Evolutionary conservation across 352 stramenopile species (phyloP).

Genomic region (Phytophthora agathidicida): DNA sequence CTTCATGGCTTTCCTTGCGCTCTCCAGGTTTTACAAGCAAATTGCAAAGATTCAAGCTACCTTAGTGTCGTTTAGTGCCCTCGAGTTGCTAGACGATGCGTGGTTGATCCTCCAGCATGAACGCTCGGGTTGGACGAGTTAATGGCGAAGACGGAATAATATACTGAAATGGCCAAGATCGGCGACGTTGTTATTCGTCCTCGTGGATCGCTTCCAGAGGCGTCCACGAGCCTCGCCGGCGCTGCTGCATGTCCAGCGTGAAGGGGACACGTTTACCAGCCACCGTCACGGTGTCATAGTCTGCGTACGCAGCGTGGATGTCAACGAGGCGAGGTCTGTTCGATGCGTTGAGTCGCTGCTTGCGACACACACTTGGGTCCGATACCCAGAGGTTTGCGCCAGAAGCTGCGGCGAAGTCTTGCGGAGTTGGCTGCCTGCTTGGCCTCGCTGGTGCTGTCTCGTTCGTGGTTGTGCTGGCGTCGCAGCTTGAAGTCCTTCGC

Average conservation of each 20-base stretch:
- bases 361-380: conserved; percentile 52
- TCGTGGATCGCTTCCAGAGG: conserved; percentile 50
- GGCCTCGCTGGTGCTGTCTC: conserved; percentile 16
- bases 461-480: conserved; percentile 7
- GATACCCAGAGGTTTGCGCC: conserved; percentile 50
- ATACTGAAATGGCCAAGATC: neutral
- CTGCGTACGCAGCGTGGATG: conserved; percentile 45
- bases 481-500: conserved; percentile 29
- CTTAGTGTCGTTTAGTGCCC: too few relatives aligned
- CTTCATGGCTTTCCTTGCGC: too few relatives aligned
- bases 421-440: conserved; percentile 16
- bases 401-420: conserved; percentile 37
- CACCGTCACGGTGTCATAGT: conserved; percentile 43
- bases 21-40: too few relatives aligned
- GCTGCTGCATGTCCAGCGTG: conserved; percentile 51
- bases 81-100: too few relatives aligned
- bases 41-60: too few relatives aligned
- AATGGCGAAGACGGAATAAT: neutral
- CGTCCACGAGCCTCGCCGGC: conserved; percentile 34
- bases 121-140: conserved; percentile 32
- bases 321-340: conserved; percentile 16
- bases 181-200: conserved; percentile 13
- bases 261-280: conserved; percentile 49
- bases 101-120: too few relatives aligned
- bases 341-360: conserved; percentile 9